These are phyloP conservation scores for Microsporum audouinii DNA, from an alignment of 2,329 filamentous ascomycete genomes.

Conservation along the genomic window DNA sequence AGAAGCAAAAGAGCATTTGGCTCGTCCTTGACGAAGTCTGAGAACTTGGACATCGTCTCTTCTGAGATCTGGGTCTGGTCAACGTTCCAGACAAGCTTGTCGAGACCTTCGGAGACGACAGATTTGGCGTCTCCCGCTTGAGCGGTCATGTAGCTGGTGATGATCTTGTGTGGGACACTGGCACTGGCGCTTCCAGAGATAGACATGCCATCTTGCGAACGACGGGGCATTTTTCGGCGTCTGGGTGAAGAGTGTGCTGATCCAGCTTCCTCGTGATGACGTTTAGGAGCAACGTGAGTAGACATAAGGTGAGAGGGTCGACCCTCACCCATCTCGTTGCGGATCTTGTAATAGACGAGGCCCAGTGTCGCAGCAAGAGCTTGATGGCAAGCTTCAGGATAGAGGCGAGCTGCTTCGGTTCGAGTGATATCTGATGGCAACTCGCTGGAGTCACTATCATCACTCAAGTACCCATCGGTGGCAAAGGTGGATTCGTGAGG, in stretches of 20 bases:
- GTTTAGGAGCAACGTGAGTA: slow-evolving; percentile 19
- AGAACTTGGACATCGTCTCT: slow-evolving; percentile 28
- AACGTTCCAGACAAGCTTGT: slow-evolving; percentile 27
- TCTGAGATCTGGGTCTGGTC: slow-evolving; percentile 27
- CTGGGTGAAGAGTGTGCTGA: slow-evolving; percentile 24
- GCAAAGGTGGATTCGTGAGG: slow-evolving; percentile 19
- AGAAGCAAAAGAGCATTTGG: slow-evolving; percentile 25
- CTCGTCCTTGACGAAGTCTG: slow-evolving; percentile 28
- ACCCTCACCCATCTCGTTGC: slow-evolving; percentile 30
- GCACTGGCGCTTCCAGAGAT: not conserved
- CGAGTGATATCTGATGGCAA: slow-evolving; percentile 25
- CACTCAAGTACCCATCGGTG: slow-evolving; percentile 22
- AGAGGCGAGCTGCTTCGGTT: slow-evolving; percentile 26
- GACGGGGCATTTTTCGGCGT: slow-evolving; percentile 28
- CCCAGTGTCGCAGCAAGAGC: slow-evolving; percentile 31
- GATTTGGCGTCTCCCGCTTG: slow-evolving; percentile 21
- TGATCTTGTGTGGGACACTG: not conserved
- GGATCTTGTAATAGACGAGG: slow-evolving; percentile 33
- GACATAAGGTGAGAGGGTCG: slow-evolving; percentile 17
- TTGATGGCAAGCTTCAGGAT: slow-evolving; percentile 31
- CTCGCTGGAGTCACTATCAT: slow-evolving; percentile 31
- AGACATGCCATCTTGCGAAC: slow-evolving; percentile 19
- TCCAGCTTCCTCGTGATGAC: slow-evolving; percentile 26
- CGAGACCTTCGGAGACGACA: slow-evolving; percentile 22
- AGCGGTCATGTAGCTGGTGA: slow-evolving; percentile 11